A percentile compares a stretch with the other conserved stretches of the same genome.
phyloP scores from a whole-genome alignment of 2,329 filamentous ascomycete genomes.

The Clarireedia paspali region DNA sequence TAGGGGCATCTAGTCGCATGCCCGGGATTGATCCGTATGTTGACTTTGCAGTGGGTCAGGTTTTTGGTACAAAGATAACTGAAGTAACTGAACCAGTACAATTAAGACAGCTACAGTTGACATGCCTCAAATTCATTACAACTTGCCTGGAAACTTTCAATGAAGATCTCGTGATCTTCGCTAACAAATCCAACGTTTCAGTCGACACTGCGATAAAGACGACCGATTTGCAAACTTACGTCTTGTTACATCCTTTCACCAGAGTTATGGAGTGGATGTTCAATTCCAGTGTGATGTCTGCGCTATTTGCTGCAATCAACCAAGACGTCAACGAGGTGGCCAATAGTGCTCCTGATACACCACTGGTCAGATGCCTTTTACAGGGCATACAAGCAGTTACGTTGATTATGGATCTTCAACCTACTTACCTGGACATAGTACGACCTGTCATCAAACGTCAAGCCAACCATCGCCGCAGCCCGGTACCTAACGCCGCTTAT shows the following conservation, averaged over 20 bases:
- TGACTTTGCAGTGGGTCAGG: constrained; percentile 78
- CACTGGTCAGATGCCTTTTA: constrained; percentile 70
- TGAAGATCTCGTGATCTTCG: constrained; percentile 81
- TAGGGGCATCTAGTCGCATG: constrained; percentile 70
- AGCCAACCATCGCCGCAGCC: constrained; percentile 46
- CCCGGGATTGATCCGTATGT: constrained; percentile 88
- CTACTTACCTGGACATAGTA: constrained; percentile 86
- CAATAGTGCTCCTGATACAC: constrained; percentile 66
- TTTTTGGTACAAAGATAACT: constrained; percentile 52
- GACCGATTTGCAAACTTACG: constrained; percentile 70
- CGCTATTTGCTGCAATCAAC: constrained; percentile 71
- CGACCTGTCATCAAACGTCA: constrained; percentile 68
- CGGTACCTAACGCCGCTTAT: constrained; percentile 67
- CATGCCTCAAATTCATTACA: constrained; percentile 76
- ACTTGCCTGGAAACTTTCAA: constrained; percentile 83
- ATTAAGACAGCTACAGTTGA: constrained; percentile 64
- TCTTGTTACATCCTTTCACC: constrained; percentile 83
- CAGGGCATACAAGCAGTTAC: constrained; percentile 79
- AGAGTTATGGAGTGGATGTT: constrained; percentile 98
- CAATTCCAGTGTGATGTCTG: constrained; percentile 78
- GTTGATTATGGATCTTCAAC: constrained; percentile 75
- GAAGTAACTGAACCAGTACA: constrained; percentile 62
- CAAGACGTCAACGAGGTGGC: constrained; percentile 68
- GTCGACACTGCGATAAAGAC: constrained; percentile 70
- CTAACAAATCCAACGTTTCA: constrained; percentile 66